Base-by-base conservation (phyloP, 169 alveolate genomes). In the Babesia bovis region DNA sequence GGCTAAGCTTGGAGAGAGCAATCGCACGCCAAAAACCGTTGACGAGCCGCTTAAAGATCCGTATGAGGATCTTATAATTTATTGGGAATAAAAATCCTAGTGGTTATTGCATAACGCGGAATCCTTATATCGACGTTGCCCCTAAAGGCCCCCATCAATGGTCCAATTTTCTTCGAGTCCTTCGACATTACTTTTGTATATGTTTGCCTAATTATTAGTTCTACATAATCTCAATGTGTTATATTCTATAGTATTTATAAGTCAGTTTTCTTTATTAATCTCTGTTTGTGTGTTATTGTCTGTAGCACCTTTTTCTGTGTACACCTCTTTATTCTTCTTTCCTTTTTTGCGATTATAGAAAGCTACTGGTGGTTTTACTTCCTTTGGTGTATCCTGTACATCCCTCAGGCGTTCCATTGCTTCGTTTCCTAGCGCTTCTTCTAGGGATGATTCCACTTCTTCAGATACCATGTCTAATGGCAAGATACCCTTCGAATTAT, bases 401-500 rank as follows among this genome's bases (percentile, higher is more conserved):
- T 23, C 45, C 23, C 40, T 71, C 66, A 53, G 61, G 41, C 66
- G 33, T 12, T 21, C 42, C 47, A 63, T 57, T 35, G 58, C 40
- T 21, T 44, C 55, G 10, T 51, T 60, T 26, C 81, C 81, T 36
- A 77, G 42, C 26, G 40, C 58, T 23, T 66, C 82, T 6, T 36
- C n/a, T 50, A 77, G 40, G 10, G 57, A 56, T 1, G 35, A 17
- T 2, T 40, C 26, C 17, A 53, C 53, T 15, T 13, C 61, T 40
- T 77, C 68, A 15, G 82, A 32, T 13, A 82, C 85, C 65, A 77
- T n/a, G 35, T 77, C 75, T n/a, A 77, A 60, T 3, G 85, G 85
- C 28, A 77, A 56, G 35, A 66, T 26, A 19, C 82, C 82, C 26
- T 59, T 53, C 53, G 41, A 19, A 32, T 77, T 77, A 63, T 77